Evolutionary conservation across 164 flowering plant genomes (phyloP).

Genomic region (Berberis thunbergii): DNA sequence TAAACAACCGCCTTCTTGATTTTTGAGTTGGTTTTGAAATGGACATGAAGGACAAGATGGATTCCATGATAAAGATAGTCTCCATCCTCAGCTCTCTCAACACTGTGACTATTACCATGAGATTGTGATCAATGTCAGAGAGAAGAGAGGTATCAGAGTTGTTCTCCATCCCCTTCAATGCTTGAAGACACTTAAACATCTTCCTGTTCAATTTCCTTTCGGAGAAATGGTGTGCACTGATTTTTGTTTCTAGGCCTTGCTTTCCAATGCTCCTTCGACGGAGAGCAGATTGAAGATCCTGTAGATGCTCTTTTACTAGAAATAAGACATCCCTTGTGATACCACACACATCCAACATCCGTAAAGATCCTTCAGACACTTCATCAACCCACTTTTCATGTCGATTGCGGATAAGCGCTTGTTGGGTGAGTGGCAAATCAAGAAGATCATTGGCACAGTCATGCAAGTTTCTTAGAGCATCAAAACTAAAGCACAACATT

Average conservation of each 20-base stretch:
- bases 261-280: constrained; percentile 12
- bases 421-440: constrained; percentile 11
- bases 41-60: constrained; percentile 33
- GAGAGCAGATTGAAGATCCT: constrained; percentile 15
- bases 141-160: constrained; percentile 9
- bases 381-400: constrained; percentile 14
- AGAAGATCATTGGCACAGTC: constrained; percentile 18
- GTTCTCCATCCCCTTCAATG: constrained; percentile 13
- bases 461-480: constrained; percentile 10
- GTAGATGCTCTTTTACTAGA: constrained; percentile 13
- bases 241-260: not conserved
- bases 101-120: constrained; percentile 30
- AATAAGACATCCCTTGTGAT: constrained; percentile 16
- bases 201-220: constrained; percentile 11
- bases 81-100: constrained; percentile 39
- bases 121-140: constrained; percentile 18
- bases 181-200: constrained; percentile 13
- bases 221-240: constrained; percentile 1
- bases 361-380: constrained; percentile 16
- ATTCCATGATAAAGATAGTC: constrained; percentile 35
- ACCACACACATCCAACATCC: constrained; percentile 15
- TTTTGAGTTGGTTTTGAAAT: constrained; percentile 24
- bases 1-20: constrained; percentile 5
- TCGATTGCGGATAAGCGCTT: constrained; percentile 11
- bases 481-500: constrained; percentile 10